Percentiles rank a stretch among this genome's conserved stretches.
Evolutionary conservation across 495 filamentous ascomycete species (phyloP).

Genomic region (Astrocystis sublimbata): DNA sequence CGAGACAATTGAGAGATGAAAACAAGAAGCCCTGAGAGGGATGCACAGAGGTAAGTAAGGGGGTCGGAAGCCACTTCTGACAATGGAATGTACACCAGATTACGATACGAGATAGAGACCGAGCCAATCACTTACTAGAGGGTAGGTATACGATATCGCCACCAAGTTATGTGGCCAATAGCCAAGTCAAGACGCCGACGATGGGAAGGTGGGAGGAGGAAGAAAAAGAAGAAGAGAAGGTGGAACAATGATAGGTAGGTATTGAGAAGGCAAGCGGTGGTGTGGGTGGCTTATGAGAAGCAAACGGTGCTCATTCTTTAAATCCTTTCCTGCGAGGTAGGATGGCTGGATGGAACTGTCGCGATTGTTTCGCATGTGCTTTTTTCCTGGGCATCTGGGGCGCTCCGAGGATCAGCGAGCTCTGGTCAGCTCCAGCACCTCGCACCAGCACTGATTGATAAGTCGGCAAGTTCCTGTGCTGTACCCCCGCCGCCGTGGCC

Average conservation of each 20-base stretch:
- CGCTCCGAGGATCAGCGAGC: background rate
- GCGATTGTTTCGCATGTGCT: conserved; percentile 32
- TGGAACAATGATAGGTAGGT: background rate
- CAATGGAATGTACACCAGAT: background rate
- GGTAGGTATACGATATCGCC: background rate
- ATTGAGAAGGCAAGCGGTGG: background rate
- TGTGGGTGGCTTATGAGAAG: conserved; percentile 5
- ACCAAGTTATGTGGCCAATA: background rate
- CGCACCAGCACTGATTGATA: too few relatives aligned
- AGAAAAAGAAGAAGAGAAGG: background rate
- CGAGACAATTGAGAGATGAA: background rate
- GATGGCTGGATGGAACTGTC: conserved; percentile 10
- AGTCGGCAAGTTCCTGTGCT: conserved; percentile 5
- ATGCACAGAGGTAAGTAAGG: background rate
- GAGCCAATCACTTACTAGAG: conserved; percentile 2
- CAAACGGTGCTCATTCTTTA: background rate
- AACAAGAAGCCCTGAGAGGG: background rate
- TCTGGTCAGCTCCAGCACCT: too few relatives aligned
- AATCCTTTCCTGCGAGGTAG: conserved; percentile 12
- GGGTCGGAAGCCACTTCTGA: background rate
- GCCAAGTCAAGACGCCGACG: background rate
- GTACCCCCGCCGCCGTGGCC: background rate
- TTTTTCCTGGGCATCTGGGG: too few relatives aligned
- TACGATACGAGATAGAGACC: background rate
- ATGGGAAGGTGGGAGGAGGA: background rate